Conservation (phyloP, 208 protist genomes). For the Kentomonas sorsogonicus region DNA sequence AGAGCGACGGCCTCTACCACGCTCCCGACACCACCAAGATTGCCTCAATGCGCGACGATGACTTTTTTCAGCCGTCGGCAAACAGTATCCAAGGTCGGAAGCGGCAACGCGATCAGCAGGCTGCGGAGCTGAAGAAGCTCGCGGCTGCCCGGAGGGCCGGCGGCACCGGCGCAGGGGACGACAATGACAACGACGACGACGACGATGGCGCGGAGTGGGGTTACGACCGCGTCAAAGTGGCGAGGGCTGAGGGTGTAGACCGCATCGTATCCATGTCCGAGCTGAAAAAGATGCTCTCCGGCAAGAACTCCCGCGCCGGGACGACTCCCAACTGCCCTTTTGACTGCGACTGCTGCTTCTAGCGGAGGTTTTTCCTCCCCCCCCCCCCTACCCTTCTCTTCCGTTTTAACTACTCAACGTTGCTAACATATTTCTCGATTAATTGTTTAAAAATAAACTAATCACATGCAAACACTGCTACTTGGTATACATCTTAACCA, state of each 20-base stretch:
- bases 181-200: slow-evolving; percentile 5
- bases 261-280: slow-evolving; percentile 73
- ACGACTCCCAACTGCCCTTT: slow-evolving; percentile 88
- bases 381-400: background rate
- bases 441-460: too few species aligned
- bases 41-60: slow-evolving; percentile 67
- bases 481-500: too few species aligned
- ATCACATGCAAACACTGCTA: too few species aligned
- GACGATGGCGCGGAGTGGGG: slow-evolving; percentile 1
- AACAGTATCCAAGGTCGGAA: too few species aligned
- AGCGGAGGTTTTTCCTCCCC: background rate
- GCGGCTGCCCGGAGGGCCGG: too few species aligned
- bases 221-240: slow-evolving; percentile 17
- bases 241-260: slow-evolving; percentile 62
- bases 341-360: slow-evolving; percentile 90
- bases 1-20: slow-evolving; percentile 69
- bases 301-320: slow-evolving; percentile 58
- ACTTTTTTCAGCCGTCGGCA: slow-evolving; percentile 61
- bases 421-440: too few species aligned
- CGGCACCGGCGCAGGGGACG: background rate
- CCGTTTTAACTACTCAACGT: background rate
- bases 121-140: too few species aligned
- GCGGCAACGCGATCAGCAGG: too few species aligned
- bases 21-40: slow-evolving; percentile 73
- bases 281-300: slow-evolving; percentile 76